Percentiles rank a stretch among this genome's conserved stretches.
phyloP scores from a whole-genome alignment of 148 eudicot genomes.

The Suaeda aralocaspica region DNA sequence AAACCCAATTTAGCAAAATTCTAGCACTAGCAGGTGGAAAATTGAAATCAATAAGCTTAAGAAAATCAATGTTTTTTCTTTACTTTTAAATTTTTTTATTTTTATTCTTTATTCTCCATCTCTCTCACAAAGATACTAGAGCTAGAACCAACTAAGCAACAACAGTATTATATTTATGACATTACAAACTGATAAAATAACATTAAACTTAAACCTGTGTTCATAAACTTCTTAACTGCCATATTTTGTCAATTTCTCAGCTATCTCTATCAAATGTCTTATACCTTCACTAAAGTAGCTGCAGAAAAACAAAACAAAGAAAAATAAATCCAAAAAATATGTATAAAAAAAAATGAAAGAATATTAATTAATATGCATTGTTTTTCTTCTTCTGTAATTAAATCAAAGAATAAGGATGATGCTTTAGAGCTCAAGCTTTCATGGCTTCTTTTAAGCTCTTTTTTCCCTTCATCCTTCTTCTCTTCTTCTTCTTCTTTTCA shows the following conservation, averaged over 20 bases:
- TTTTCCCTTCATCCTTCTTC: conserved; percentile 20
- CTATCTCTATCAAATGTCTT: conserved; percentile 13
- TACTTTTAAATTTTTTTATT: too few relatives aligned
- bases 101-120: too few relatives aligned
- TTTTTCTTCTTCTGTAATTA: conserved; percentile 35
- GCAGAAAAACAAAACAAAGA: conserved; percentile 8
- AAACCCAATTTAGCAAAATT: too few relatives aligned
- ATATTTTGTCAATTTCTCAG: background rate
- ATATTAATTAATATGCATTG: too few relatives aligned
- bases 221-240: background rate
- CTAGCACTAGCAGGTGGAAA: too few relatives aligned
- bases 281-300: conserved; percentile 14
- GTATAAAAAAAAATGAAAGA: background rate
- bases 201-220: background rate
- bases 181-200: background rate
- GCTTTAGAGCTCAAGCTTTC: conserved; percentile 38
- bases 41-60: too few relatives aligned
- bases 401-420: conserved; percentile 43
- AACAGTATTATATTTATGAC: too few relatives aligned
- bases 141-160: conserved; percentile 17
- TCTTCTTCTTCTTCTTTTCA: conserved; percentile 30
- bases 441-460: conserved; percentile 52
- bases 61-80: too few relatives aligned
- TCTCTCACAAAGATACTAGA: background rate
- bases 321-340: background rate